A percentile compares a stretch with the other conserved stretches of the same genome.
Conservation (phyloP, 257 asterid genomes). For the Echites panduratus region DNA sequence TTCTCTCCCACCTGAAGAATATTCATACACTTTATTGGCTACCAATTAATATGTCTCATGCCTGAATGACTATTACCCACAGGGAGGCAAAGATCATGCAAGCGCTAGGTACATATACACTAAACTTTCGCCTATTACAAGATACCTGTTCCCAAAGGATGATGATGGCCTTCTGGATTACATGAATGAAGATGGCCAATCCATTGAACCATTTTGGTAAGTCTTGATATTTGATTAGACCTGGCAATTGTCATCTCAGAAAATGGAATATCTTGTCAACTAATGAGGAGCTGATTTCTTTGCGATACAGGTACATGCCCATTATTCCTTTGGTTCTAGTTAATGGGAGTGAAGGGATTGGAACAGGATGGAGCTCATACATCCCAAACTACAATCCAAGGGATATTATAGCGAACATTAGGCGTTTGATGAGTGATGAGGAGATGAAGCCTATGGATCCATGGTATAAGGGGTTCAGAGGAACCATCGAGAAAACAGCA, state of each 20-base stretch:
- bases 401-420: slow-evolving; percentile 71
- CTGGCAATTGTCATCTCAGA: not conserved
- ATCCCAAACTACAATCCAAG: slow-evolving; percentile 86
- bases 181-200: slow-evolving; percentile 87
- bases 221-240: slow-evolving; percentile 8
- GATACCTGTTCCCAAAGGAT: slow-evolving; percentile 76
- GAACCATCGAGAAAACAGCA: slow-evolving; percentile 61
- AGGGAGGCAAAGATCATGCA: slow-evolving; percentile 99
- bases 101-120: slow-evolving; percentile 86
- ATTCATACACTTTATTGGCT: not conserved
- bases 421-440: slow-evolving; percentile 65
- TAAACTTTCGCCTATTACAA: slow-evolving; percentile 56
- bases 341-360: slow-evolving; percentile 99
- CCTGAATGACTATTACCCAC: slow-evolving; percentile 12
- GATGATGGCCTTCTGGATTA: slow-evolving; percentile 81
- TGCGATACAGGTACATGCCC: slow-evolving; percentile 65
- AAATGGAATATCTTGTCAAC: not conserved
- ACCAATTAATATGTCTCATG: not conserved
- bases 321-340: slow-evolving; percentile 84
- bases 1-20: not conserved
- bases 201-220: slow-evolving; percentile 90
- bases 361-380: slow-evolving; percentile 95
- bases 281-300: slow-evolving; percentile 14
- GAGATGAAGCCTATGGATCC: slow-evolving; percentile 79
- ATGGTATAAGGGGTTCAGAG: slow-evolving; percentile 88